A percentile compares a stretch with the other conserved stretches of the same genome.
Evolutionary conservation across 1,139 yeast species (phyloP).

Genomic region (Yamadazyma dushanensis): DNA sequence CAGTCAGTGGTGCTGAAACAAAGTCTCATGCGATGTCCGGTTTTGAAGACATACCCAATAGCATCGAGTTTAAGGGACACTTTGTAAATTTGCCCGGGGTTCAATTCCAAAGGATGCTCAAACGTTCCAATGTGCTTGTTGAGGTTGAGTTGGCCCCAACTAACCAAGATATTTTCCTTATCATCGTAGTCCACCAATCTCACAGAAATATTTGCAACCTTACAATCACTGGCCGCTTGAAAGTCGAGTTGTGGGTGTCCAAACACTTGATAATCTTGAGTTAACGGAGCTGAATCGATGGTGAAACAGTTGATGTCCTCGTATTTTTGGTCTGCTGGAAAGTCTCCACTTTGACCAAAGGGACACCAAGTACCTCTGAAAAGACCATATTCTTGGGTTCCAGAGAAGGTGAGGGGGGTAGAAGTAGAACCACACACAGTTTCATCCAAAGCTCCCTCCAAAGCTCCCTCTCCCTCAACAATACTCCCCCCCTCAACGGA

Average conservation of each 20-base stretch:
- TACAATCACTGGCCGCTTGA: conserved; percentile 29
- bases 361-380: conserved; percentile 45
- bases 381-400: conserved; percentile 36
- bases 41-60: conserved; percentile 29
- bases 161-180: conserved; percentile 31
- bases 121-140: conserved; percentile 35
- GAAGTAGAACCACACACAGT: background rate
- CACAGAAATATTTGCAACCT: conserved; percentile 33
- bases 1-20: conserved; percentile 42
- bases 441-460: background rate
- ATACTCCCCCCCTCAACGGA: background rate
- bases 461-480: background rate
- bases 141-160: conserved; percentile 45
- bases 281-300: conserved; percentile 27
- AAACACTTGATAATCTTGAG: conserved; percentile 21
- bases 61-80: conserved; percentile 34
- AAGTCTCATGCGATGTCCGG: conserved; percentile 34
- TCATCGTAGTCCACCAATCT: conserved; percentile 33
- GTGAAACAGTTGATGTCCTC: conserved; percentile 37
- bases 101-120: conserved; percentile 33
- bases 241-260: conserved; percentile 35
- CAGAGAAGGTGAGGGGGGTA: conserved; percentile 19
- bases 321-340: conserved; percentile 40
- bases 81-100: conserved; percentile 27
- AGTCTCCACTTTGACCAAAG: conserved; percentile 43